These are phyloP conservation scores for Phytophthora vignae DNA, from an alignment of 352 stramenopile genomes.

Conservation along the genomic window DNA sequence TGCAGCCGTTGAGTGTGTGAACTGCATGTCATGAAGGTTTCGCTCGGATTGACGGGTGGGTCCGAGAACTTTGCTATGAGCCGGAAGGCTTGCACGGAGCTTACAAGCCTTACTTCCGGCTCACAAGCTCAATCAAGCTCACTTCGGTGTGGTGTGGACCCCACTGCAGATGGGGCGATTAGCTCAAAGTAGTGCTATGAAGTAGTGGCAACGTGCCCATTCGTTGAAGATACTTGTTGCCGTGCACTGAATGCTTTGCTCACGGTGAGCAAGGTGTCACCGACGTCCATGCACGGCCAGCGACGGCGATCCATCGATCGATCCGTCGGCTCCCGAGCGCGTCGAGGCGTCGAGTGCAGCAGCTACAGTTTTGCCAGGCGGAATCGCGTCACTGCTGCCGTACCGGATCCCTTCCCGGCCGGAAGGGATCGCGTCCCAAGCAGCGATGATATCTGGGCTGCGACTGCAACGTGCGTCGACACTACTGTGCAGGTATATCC, in stretches of 20 bases:
- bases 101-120: background rate
- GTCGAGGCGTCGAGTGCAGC: background rate
- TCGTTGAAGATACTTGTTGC: slow-evolving; percentile 1
- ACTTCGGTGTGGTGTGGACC: background rate
- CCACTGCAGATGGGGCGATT: background rate
- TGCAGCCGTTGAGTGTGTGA: background rate
- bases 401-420: background rate
- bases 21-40: background rate
- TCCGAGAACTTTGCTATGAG: too few relatives aligned
- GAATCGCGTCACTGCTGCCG: background rate
- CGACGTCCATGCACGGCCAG: too few relatives aligned
- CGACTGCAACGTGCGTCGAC: too few relatives aligned
- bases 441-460: slow-evolving; percentile 4
- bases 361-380: background rate
- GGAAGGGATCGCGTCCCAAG: background rate
- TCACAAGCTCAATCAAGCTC: background rate
- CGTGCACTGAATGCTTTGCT: background rate
- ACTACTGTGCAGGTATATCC: background rate
- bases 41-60: too few relatives aligned
- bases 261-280: background rate
- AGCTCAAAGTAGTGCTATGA: background rate
- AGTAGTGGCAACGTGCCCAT: background rate
- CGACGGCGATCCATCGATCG: background rate
- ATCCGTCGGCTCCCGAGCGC: background rate
- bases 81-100: background rate